Evolutionary conservation across 805 yeast species (phyloP).

Genomic region (Candida silvicultrix): DNA sequence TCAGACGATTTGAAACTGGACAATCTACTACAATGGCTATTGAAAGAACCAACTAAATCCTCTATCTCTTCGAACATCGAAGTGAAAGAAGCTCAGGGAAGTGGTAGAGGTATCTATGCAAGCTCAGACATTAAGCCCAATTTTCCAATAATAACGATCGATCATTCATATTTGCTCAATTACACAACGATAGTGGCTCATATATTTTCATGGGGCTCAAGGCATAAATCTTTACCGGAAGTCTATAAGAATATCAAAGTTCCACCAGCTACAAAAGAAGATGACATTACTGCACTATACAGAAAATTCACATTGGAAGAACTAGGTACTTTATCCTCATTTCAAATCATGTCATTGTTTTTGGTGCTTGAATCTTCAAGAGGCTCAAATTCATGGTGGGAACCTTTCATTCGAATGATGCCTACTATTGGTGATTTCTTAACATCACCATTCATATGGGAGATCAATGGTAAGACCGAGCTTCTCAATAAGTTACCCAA

Average conservation of each 20-base stretch:
- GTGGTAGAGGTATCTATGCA: constrained; percentile 65
- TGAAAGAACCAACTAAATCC: constrained; percentile 14
- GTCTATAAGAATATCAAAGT: constrained; percentile 8
- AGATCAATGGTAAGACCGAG: constrained; percentile 22
- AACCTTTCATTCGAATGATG: constrained; percentile 57
- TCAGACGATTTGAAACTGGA: constrained; percentile 7
- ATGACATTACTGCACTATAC: constrained; percentile 10
- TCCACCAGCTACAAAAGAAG: constrained; percentile 15
- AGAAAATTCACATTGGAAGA: constrained; percentile 18
- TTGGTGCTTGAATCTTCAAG: constrained; percentile 38
- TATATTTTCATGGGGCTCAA: constrained; percentile 29
- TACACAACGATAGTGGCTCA: constrained; percentile 44
- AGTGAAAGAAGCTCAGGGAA: constrained; percentile 33
- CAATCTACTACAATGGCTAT: constrained; percentile 27
- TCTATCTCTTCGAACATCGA: constrained; percentile 33
- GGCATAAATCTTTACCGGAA: constrained; percentile 1
- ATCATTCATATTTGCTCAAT: constrained; percentile 54
- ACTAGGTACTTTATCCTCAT: constrained; percentile 43
- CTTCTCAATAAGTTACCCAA: constrained; percentile 37
- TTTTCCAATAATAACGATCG: constrained; percentile 48
- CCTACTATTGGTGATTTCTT: constrained; percentile 52
- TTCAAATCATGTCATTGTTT: constrained; percentile 52
- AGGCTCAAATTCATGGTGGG: constrained; percentile 48
- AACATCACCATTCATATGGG: constrained; percentile 63
- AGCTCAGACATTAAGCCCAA: constrained; percentile 27